Conservation (phyloP, 2,329 filamentous ascomycete species). For the Penicillium freii region DNA sequence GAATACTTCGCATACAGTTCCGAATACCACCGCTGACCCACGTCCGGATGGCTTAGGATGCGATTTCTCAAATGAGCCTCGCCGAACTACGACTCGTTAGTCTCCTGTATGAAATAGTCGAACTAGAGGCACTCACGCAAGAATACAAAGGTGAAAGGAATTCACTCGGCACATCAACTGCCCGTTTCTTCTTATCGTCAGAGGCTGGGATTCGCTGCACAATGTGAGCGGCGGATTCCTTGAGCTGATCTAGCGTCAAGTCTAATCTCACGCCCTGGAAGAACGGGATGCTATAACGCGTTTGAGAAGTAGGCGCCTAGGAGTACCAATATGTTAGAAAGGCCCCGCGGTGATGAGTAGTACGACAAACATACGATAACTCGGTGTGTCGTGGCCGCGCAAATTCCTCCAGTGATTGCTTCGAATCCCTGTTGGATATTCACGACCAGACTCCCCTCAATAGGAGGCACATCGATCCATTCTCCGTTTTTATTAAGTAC, state of each 20-base stretch:
- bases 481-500: constrained; percentile 47
- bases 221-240: constrained; percentile 34
- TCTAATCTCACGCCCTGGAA: constrained; percentile 54
- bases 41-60: constrained; percentile 38
- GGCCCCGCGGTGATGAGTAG: too few relatives aligned
- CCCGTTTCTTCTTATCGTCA: constrained; percentile 32
- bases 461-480: constrained; percentile 47
- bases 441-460: constrained; percentile 47
- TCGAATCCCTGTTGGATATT: constrained; percentile 56
- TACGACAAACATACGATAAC: constrained; percentile 29
- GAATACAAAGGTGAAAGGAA: constrained; percentile 37
- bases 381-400: constrained; percentile 43
- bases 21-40: constrained; percentile 38
- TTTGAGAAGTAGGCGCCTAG: constrained; percentile 32
- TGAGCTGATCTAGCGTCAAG: constrained; percentile 49
- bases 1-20: constrained; percentile 34
- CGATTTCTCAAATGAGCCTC: constrained; percentile 39
- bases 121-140: constrained; percentile 27
- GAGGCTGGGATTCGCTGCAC: constrained; percentile 30
- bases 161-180: constrained; percentile 39
- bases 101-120: rapidly evolving
- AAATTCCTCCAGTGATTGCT: constrained; percentile 56
- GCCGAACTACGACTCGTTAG: constrained; percentile 29
- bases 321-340: constrained; percentile 24
- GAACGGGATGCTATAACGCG: constrained; percentile 52